Percentiles rank a stretch among this genome's conserved stretches.
phyloP scores from a whole-genome alignment of 306 rosid species.

The Malus asiatica region DNA sequence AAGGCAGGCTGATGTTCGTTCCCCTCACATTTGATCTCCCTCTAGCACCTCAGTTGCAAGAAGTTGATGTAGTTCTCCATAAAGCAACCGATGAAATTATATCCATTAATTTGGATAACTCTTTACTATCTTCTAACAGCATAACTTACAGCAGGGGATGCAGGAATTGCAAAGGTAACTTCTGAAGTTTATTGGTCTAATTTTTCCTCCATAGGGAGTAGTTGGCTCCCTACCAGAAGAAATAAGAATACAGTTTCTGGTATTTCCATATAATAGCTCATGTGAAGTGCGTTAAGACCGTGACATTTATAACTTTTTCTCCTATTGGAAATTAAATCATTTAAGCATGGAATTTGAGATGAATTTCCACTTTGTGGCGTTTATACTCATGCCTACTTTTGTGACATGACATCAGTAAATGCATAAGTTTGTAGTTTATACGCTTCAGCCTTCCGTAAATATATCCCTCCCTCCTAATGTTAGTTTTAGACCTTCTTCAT shows the following conservation, averaged over 20 bases:
- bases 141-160: conserved; percentile 54
- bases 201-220: background rate
- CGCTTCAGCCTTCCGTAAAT: background rate
- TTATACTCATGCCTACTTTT: background rate
- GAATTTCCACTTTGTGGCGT: background rate
- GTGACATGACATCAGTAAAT: background rate
- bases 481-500: background rate
- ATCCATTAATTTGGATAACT: conserved; percentile 40
- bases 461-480: background rate
- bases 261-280: background rate
- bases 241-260: background rate
- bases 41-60: conserved; percentile 59
- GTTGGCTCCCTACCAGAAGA: background rate
- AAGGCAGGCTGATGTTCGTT: conserved; percentile 66
- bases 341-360: background rate
- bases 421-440: background rate
- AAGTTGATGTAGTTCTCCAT: conserved; percentile 73
- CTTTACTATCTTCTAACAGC: conserved; percentile 11
- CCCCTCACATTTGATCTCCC: conserved; percentile 70
- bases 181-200: background rate
- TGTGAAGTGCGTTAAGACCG: background rate
- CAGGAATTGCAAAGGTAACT: conserved; percentile 50
- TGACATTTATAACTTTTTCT: background rate
- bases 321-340: background rate
- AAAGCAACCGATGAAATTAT: conserved; percentile 89